A percentile compares a stretch with the other conserved stretches of the same genome.
Evolutionary conservation across 352 stramenopile species (phyloP).

Genomic region (Globisporangium orthogonon): DNA sequence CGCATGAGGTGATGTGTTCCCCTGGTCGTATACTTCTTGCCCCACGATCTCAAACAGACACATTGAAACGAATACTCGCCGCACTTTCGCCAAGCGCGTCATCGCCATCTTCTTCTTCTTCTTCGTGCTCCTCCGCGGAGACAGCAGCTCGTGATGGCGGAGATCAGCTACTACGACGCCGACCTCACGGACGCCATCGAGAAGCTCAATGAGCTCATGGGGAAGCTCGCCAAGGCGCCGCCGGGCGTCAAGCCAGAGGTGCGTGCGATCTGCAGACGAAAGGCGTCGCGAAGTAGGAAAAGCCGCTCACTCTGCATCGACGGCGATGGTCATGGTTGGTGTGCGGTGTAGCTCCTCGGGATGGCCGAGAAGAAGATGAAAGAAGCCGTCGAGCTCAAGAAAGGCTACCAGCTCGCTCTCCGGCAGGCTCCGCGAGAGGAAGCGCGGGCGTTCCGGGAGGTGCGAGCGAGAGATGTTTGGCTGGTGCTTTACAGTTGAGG

Average conservation of each 20-base stretch:
- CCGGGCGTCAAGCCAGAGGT: slow-evolving; percentile 65
- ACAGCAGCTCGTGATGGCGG: slow-evolving; percentile 54
- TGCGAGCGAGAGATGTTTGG: slow-evolving; percentile 7
- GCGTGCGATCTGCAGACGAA: background rate
- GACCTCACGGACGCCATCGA: slow-evolving; percentile 78
- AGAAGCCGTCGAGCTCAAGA: slow-evolving; percentile 81
- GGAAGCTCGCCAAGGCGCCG: slow-evolving; percentile 74
- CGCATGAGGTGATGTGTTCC: too few species aligned
- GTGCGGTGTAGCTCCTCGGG: slow-evolving; percentile 40
- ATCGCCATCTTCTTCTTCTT: too few species aligned
- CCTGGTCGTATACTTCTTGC: too few species aligned
- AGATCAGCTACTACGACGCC: slow-evolving; percentile 86
- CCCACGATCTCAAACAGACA: too few species aligned
- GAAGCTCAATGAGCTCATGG: slow-evolving; percentile 84
- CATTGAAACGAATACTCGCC: too few species aligned
- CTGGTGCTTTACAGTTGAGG: background rate
- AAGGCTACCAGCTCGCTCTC: slow-evolving; percentile 77
- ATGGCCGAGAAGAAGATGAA: slow-evolving; percentile 82
- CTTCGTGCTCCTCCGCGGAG: too few species aligned
- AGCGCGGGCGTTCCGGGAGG: slow-evolving; percentile 60
- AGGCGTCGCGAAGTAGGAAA: background rate
- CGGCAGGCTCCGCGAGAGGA: slow-evolving; percentile 70
- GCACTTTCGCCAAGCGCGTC: too few species aligned
- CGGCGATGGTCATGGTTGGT: too few species aligned
- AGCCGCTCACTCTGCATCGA: slow-evolving; percentile 1